Base-by-base conservation (phyloP, 176 grass and related monocot genomes). In the Microstegium vimineum region DNA sequence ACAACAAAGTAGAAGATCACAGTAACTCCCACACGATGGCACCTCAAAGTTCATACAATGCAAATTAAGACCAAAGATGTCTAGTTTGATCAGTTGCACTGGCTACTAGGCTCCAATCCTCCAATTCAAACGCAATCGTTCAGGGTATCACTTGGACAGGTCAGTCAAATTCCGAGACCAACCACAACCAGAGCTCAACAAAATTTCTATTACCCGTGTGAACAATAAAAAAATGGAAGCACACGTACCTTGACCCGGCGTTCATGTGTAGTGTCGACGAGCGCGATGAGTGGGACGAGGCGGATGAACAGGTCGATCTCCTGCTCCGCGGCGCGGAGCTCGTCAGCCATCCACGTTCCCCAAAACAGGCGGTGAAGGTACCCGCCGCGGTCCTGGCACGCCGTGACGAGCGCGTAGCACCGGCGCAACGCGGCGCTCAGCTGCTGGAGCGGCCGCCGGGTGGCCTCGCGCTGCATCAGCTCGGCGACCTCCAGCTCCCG, bases 221-320 rank as follows among this genome's bases (percentile, higher is more conserved):
- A 27, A 26, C n/a, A 10, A 26, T 23, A 2, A 28, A 45, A 2
- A 28, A 45, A 61, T 1, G 11, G 10, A 62, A 62, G 17, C 10
- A 23, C 11, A 14, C 33, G 37, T 85, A 87, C 75, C 54, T 5
- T 63, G 6, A n/a, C 54, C 46, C 22, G 66, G 3, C 71, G 69
- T 81, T 83, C 26, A 91, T 35, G 25, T 10, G 35, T 70, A 18
- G 31, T 51, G 65, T 85, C 86, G 23, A 92, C 90, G 6, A 92
- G 86, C 4, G 90, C 62, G 66, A 89, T 85, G 51, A 92, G 82
- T 16, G 90, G 90, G 76, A 91, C 64, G 56, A 91, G 86, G 69
- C 79, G 86, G 57, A 91, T 67, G 69, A 80, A 91, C 63, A 72
- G 57, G 40, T 92, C 90, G 3, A 92, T 86, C 68, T 92, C 90